phyloP scores from a whole-genome alignment of 345 rosid species.

The Turnera subulata region DNA sequence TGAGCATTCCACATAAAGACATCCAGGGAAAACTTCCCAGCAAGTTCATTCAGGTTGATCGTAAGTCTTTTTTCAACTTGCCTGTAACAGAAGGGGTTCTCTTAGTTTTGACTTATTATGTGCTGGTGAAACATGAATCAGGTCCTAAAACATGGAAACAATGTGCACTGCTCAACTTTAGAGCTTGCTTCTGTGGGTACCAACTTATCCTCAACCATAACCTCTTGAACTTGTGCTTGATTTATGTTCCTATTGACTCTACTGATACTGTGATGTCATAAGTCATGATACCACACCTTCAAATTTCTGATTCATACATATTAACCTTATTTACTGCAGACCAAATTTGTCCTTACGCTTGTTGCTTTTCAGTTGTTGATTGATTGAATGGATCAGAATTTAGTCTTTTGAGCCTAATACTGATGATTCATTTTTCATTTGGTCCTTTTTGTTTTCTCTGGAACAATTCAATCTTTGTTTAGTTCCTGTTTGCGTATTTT shows the following conservation, averaged over 20 bases:
- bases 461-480: no score
- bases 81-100: conserved; percentile 3
- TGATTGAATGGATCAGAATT: no score
- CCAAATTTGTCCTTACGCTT: no score
- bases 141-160: conserved; percentile 90
- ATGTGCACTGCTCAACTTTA: conserved; percentile 82
- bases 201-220: conserved; percentile 6
- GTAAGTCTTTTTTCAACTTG: conserved; percentile 11
- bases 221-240: background rate
- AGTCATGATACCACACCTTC: background rate
- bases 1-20: conserved; percentile 85
- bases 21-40: conserved; percentile 83
- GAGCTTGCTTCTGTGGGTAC: conserved; percentile 95
- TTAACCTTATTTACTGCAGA: no score
- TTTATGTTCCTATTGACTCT: conserved; percentile 4
- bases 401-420: no score
- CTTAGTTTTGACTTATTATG: conserved; percentile 18
- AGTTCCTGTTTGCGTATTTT: no score
- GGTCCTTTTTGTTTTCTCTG: no score
- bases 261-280: background rate
- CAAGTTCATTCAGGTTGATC: conserved; percentile 82
- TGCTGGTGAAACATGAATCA: conserved; percentile 32
- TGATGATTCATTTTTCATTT: no score
- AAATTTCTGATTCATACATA: no score
- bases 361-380: no score